These are phyloP conservation scores for Inonotus hispidus DNA, from an alignment of 1,284 basidiomycete species.

Conservation along the genomic window DNA sequence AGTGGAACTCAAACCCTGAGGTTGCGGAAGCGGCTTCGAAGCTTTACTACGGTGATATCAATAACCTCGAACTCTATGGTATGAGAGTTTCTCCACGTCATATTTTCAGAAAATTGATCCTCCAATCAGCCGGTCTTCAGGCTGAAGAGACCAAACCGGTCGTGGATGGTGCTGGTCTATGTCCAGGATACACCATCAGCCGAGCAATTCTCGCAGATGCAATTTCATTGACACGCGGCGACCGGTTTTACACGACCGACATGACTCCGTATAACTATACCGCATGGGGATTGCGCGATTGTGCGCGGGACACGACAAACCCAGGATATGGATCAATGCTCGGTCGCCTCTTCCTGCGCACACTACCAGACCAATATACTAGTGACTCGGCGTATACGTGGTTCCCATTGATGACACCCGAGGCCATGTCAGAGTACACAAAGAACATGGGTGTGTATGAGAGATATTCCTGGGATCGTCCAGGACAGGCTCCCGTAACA, in stretches of 20 bases:
- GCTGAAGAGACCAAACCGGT: constrained; percentile 70
- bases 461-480: constrained; percentile 49
- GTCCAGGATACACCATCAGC: constrained; percentile 81
- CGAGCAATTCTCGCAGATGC: constrained; percentile 86
- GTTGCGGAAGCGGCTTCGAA: constrained; percentile 71
- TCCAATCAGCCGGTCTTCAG: constrained; percentile 49
- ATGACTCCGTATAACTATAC: constrained; percentile 79
- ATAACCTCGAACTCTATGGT: constrained; percentile 75
- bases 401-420: constrained; percentile 81
- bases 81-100: background rate
- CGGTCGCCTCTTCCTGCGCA: constrained; percentile 67
- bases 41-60: constrained; percentile 65
- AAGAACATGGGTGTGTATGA: constrained; percentile 47
- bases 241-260: constrained; percentile 80
- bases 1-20: constrained; percentile 78
- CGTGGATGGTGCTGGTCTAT: constrained; percentile 74
- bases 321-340: constrained; percentile 72
- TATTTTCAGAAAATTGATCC: background rate
- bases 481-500: constrained; percentile 28
- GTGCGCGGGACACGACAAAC: constrained; percentile 60
- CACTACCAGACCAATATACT: constrained; percentile 63
- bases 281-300: constrained; percentile 76
- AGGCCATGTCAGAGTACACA: constrained; percentile 56
- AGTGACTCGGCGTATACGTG: constrained; percentile 74
- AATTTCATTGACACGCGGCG: constrained; percentile 79